Evolutionary conservation across 1,284 basidiomycete genomes (phyloP), one percentile per base, ranked within the genome.

Genomic region (Pseudozyma hubeiensis): DNA sequence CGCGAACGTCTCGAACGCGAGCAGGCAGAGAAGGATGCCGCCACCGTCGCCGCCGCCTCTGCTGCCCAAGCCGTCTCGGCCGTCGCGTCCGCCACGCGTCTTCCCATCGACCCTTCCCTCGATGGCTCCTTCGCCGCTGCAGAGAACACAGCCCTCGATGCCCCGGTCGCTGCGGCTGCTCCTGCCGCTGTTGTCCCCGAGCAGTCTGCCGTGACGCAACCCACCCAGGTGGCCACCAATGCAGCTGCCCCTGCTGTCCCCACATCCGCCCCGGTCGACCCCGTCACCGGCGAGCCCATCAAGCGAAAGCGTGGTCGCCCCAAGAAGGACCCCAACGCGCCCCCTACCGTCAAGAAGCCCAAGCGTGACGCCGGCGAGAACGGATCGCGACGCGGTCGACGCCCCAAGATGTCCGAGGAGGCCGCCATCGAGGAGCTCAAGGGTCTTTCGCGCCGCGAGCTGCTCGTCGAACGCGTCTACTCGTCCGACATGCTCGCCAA

Each of bases 391-490:
- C 68, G 63, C 45, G 48, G 55, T 35, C 56, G 68, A 51, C 63
- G 60, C 56, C 24, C 55, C 49, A 65, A 73, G 34, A 64, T 64
- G 61, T 67, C 68, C 53, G 68, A 71, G 24, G 63, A 64, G 33
- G 66, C 56, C 17, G 61, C 53, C 30, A 19, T 71, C 13, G 57
- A 56, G 45, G 61, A 70, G 35, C 64, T 72, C 24, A 52, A 48
- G 46, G 49, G 53, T 13, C 60, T 73, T 8, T 47, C 60, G 2
- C 24, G 17, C 19, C 71, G 65, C 52, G 64, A 74, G 53, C 54
- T 76, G 13, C 74, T 76, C 44, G 69, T 76, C 54, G 60, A 76
- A 24, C 74, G 69, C 37, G 69, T 66, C 55, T 75, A 64, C 64
- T 68, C 68, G 31, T 67, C 64, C 35, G 64, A 64, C 64, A 71